phyloP scores from a whole-genome alignment of 2,329 filamentous ascomycete genomes.

The Colletotrichum sp. region DNA sequence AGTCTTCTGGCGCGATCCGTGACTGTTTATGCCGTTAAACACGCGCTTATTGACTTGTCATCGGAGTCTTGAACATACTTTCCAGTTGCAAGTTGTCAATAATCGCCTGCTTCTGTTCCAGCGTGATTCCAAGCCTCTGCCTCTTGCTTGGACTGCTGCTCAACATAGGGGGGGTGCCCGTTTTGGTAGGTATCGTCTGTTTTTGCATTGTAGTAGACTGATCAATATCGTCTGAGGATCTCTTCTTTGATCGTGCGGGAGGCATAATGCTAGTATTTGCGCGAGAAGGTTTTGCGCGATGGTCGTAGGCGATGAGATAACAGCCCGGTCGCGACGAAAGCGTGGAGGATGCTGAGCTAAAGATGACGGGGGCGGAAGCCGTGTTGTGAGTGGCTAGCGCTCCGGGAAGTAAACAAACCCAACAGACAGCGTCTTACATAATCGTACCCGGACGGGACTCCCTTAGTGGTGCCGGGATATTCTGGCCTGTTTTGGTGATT shows the following conservation, averaged over 20 bases:
- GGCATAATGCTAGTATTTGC: conserved; percentile 49
- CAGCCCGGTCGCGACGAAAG: not conserved
- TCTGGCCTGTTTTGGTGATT: not conserved
- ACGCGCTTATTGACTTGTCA: not conserved
- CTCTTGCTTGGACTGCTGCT: conserved; percentile 67
- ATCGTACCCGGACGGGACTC: not conserved
- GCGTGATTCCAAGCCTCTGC: conserved; percentile 64
- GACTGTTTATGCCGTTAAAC: conserved; percentile 56
- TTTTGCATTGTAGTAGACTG: conserved; percentile 24
- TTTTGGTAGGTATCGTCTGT: conserved; percentile 34
- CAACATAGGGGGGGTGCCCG: conserved; percentile 40
- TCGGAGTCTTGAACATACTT: conserved; percentile 58
- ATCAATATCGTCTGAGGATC: conserved; percentile 27
- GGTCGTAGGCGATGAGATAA: not conserved
- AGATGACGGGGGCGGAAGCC: not conserved
- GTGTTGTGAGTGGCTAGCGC: conserved; percentile 24
- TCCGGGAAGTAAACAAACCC: conserved; percentile 28
- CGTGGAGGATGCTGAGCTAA: not conserved
- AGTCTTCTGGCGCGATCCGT: conserved; percentile 87
- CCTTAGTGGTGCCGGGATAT: not conserved
- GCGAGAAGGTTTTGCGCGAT: conserved; percentile 14
- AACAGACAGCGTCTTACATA: conserved; percentile 10
- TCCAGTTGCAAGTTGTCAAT: conserved; percentile 91
- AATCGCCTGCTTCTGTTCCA: conserved; percentile 81
- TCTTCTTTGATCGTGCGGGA: conserved; percentile 45